Evolutionary conservation across 306 rosid species (phyloP), one percentile per base, ranked within the genome.

Genomic region (Vicia faba): DNA sequence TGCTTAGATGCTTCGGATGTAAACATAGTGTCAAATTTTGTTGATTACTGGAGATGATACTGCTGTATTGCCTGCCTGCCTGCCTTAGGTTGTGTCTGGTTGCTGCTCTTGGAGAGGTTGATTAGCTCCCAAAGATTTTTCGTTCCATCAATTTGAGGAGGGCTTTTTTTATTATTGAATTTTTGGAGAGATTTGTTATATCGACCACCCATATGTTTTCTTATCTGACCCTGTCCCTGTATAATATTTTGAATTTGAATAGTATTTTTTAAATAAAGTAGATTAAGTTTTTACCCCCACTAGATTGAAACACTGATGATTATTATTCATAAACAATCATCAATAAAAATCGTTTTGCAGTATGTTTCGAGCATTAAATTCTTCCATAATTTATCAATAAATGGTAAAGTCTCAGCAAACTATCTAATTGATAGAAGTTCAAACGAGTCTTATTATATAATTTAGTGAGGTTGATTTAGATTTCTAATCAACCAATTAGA

Each of bases 21-120:
- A 38, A 58, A 69, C 55, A 23, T 14, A 29, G 49, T 65, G 63
- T 66, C 76, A 85, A 83, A 74, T 88, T 88, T 88, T 86, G 88
- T 79, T 55, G 71, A 70, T 61, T 1, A 75, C 64, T 53, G 58
- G 70, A 55, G 79, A 41, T 20, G 48, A 33, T 31, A 6, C 59
- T 73, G 28, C 70, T 63, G 16, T 68, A 48, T 64, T 74, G 68
- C 48, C 35, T 64, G 68, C 48, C 35, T 64, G 68, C 48, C 35
- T 20, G 23, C 48, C 35, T 64, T 60, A 58, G 23, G 74, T 2
- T 69, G 64, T 76, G 60, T 59, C 61, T 55, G 69, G 55, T 70
- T 75, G 33, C 76, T 44, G 38, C 61, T 51, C 74, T 58, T 44
- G 57, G 58, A 48, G 19, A 20, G 69, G 46, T 59, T 69, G 66